A percentile compares a stretch with the other conserved stretches of the same genome.
phyloP scores from a whole-genome alignment of 768 basidiomycete species.

The Crucibulum laeve region DNA sequence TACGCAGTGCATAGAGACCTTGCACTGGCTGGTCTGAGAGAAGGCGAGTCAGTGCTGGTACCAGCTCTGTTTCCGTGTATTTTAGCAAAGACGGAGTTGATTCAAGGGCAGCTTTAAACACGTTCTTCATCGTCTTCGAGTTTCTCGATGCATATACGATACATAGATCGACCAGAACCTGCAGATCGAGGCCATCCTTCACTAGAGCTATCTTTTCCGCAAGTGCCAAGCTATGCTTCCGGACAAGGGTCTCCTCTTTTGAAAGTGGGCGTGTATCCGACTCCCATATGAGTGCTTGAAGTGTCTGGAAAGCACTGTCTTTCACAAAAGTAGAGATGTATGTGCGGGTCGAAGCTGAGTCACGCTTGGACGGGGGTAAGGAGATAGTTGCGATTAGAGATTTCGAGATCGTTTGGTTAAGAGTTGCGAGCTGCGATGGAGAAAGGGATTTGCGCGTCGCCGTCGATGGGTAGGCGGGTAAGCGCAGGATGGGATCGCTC shows the following conservation, averaged over 20 bases:
- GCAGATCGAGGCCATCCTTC: constrained; percentile 39
- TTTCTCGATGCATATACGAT: constrained; percentile 48
- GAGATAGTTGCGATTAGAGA: constrained; percentile 43
- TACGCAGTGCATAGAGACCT: constrained; percentile 64
- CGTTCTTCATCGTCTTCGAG: constrained; percentile 35
- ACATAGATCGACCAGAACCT: constrained; percentile 58
- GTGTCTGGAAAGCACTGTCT: constrained; percentile 46
- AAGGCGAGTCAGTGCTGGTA: constrained; percentile 55
- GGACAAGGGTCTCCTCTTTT: constrained; percentile 40
- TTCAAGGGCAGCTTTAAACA: constrained; percentile 36
- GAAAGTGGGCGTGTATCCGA: constrained; percentile 16
- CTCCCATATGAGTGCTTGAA: constrained; percentile 61
- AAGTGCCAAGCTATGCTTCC: constrained; percentile 45
- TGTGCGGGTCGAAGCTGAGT: constrained; percentile 35
- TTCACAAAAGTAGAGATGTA: constrained; percentile 58
- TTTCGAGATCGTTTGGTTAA: constrained; percentile 44
- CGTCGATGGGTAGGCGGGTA: constrained; percentile 52
- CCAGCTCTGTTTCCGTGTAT: constrained; percentile 37
- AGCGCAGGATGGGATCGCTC: not conserved
- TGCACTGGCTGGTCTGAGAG: constrained; percentile 32
- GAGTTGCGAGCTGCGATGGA: constrained; percentile 43
- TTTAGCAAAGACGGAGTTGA: constrained; percentile 26
- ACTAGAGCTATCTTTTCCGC: constrained; percentile 47
- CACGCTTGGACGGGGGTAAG: constrained; percentile 42
- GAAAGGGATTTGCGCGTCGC: constrained; percentile 43